A percentile compares a stretch with the other conserved stretches of the same genome.
These are phyloP conservation scores for Dendrobium officinale DNA, from an alignment of 106 monocot genomes.

Conservation along the genomic window DNA sequence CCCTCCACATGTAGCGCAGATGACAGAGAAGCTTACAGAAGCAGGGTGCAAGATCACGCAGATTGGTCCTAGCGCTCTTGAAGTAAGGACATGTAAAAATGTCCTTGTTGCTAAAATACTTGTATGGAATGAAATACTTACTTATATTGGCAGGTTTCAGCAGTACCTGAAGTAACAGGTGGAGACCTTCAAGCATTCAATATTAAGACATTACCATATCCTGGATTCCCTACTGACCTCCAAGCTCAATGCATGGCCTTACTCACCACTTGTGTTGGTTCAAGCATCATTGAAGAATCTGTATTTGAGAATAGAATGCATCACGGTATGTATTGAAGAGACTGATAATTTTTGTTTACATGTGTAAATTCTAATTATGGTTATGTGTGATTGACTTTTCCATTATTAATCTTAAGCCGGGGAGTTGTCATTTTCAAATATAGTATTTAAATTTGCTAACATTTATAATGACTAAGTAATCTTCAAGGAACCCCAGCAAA, in stretches of 20 bases:
- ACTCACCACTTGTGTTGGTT: slow-evolving; percentile 37
- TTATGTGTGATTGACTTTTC: neutral
- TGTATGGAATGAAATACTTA: neutral
- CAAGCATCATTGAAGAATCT: slow-evolving; percentile 42
- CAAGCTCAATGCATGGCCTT: slow-evolving; percentile 53
- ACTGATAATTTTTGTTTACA: neutral
- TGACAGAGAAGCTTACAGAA: slow-evolving; percentile 30
- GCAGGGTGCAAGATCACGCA: slow-evolving; percentile 43
- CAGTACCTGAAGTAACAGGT: slow-evolving; percentile 9
- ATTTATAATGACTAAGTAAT: neutral
- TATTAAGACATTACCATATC: slow-evolving; percentile 40
- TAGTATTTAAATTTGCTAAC: neutral
- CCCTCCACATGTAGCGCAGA: slow-evolving; percentile 22
- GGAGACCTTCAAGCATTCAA: slow-evolving; percentile 32
- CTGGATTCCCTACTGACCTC: slow-evolving; percentile 48
- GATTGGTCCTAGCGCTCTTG: slow-evolving; percentile 13
- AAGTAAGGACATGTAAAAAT: slow-evolving; percentile 17
- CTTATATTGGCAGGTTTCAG: slow-evolving; percentile 25
- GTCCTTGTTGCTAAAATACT: neutral
- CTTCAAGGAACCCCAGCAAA: neutral
- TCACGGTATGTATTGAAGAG: slow-evolving; percentile 26
- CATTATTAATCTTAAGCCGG: neutral
- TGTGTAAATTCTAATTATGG: neutral
- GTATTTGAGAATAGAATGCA: slow-evolving; percentile 51
- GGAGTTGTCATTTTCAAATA: neutral